A percentile compares a stretch with the other conserved stretches of the same genome.
These are phyloP conservation scores for Cordyceps farinosa DNA, from an alignment of 2,329 filamentous ascomycete species.

Conservation along the genomic window DNA sequence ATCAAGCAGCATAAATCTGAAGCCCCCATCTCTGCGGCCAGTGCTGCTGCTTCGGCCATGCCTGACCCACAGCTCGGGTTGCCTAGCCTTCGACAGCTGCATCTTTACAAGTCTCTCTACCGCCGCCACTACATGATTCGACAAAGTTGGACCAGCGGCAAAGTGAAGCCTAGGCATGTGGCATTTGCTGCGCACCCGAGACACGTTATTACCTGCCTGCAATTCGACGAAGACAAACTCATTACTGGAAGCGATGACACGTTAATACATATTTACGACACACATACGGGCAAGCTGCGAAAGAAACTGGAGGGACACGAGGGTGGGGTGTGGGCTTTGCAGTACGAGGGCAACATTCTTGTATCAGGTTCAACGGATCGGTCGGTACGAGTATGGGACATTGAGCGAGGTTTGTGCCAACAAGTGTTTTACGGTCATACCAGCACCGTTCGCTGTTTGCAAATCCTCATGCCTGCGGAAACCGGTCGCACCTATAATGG, in stretches of 20 bases:
- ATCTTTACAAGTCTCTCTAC: conserved; percentile 95
- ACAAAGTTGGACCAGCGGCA: conserved; percentile 85
- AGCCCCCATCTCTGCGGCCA: conserved; percentile 82
- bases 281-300: conserved; percentile 82
- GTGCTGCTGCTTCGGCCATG: conserved; percentile 76
- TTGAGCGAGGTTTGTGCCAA: conserved; percentile 85
- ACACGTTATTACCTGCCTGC: conserved; percentile 94
- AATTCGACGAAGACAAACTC: conserved; percentile 98
- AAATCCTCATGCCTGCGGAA: conserved; percentile 85
- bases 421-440: conserved; percentile 98
- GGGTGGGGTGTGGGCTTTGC: conserved; percentile 94
- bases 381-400: conserved; percentile 99
- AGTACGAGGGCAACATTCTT: conserved; percentile 91
- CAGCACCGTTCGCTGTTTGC: conserved; percentile 91
- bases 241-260: conserved; percentile 97
- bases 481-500: conserved; percentile 70
- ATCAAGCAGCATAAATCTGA: conserved; percentile 60
- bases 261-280: conserved; percentile 96
- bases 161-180: conserved; percentile 81
- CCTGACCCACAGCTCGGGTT: conserved; percentile 79
- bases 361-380: conserved; percentile 96
- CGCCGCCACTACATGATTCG: conserved; percentile 88
- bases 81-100: conserved; percentile 73
- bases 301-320: conserved; percentile 89
- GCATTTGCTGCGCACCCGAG: conserved; percentile 95